Base-by-base conservation (phyloP, 2,329 filamentous ascomycete species). In the Ascochyta pisi region DNA sequence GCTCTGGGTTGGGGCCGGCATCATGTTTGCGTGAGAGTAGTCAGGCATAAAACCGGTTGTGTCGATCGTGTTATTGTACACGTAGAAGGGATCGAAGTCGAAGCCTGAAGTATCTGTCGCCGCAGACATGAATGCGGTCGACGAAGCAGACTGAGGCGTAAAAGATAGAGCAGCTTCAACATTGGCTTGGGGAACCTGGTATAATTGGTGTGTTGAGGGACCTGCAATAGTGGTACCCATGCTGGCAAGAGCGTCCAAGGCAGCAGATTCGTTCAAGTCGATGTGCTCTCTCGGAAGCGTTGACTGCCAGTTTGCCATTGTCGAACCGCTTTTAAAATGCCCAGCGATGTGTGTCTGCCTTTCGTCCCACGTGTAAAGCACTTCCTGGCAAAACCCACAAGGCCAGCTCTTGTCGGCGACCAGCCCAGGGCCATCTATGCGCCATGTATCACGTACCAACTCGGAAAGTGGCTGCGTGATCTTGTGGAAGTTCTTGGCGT, bases 401-500 rank as follows among this genome's bases (percentile, higher is more conserved):
- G 38, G 58, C 70, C 69, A 74, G 7, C 54, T 60, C 22, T 67
- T 61, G 12, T 50, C 27, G 2, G 54, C 59, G 7, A 55, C 35
- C 22, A 59, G 54, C 0, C 57, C 60, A 13, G 57, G 51, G 3
- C 57, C 58, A 1, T 64, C 62, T 37, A 37, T 66, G 47, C 71
- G 70, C 71, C 71, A 75, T 7, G 61, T 48, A n/a, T 66, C 61
- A 41, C 70, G 62, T 2, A 66, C 64, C 3, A 62, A 29, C n/a
- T 71, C 69, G 3, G 52, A 52, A 0, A 75, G 38, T 12, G 53
- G 42, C 12, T 51, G 43, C 1, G 60, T 61, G 0, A 63, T 56
- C 29, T 59, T 62, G 45, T 74, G 73, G 45, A 72, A 74, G 40
- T 73, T 74, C 34, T 64, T 71, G 13, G 71, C 63, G 29, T 74